A percentile compares a stretch with the other conserved stretches of the same genome.
These are phyloP conservation scores for Rhizopus stolonifer DNA, from an alignment of 371 early-diverging fungal genomes.

Conservation along the genomic window DNA sequence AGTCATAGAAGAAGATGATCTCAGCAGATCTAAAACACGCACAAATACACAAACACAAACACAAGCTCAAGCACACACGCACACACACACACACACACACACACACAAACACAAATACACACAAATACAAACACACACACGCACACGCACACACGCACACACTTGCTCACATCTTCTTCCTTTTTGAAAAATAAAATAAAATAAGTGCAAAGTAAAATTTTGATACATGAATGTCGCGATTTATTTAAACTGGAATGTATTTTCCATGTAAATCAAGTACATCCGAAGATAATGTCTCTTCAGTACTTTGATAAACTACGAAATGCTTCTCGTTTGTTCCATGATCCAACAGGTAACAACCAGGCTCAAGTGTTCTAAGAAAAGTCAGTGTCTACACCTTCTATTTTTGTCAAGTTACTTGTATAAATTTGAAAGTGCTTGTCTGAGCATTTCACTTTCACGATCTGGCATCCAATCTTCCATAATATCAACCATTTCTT, in stretches of 20 bases:
- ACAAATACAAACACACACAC: no score
- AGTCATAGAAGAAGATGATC: conserved; percentile 17
- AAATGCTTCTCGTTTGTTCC: conserved; percentile 3
- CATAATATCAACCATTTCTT: conserved; percentile 30
- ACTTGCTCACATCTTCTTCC: neutral
- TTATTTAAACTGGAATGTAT: neutral
- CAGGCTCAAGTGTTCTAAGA: conserved; percentile 13
- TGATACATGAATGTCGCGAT: neutral
- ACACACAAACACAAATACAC: no score
- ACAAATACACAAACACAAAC: no score
- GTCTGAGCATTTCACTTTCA: conserved; percentile 17
- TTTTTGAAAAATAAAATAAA: no score
- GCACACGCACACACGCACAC: no score
- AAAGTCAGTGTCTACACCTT: neutral
- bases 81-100: no score
- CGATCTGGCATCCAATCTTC: conserved; percentile 20
- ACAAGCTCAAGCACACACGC: no score
- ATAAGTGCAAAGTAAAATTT: no score
- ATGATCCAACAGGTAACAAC: conserved; percentile 14
- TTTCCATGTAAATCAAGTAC: neutral
- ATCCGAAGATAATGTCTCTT: neutral
- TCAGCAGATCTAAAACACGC: no score
- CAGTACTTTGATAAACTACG: conserved; percentile 1
- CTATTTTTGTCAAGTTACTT: conserved; percentile 11
- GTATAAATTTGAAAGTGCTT: conserved; percentile 8